phyloP scores from a whole-genome alignment of 1,284 basidiomycete species.

The Trametes pubescens region DNA sequence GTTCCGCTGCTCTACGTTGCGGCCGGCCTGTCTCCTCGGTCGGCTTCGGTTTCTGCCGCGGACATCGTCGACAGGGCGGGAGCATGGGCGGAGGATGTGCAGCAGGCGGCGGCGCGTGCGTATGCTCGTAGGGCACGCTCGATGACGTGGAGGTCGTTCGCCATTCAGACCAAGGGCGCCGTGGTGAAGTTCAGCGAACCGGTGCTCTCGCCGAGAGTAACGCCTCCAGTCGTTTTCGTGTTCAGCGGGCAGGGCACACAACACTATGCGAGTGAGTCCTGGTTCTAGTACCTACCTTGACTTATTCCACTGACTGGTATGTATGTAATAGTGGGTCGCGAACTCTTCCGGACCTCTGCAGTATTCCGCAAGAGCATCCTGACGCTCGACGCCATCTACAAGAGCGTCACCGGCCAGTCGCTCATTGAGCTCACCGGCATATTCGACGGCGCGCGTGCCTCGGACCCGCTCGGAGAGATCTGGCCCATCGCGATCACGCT shows the following conservation, averaged over 20 bases:
- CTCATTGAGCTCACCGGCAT: constrained; percentile 45
- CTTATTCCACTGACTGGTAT: not conserved
- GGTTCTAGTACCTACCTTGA: too few species aligned
- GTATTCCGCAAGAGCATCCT: constrained; percentile 48
- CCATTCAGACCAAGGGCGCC: constrained; percentile 14
- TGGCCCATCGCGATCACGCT: constrained; percentile 46
- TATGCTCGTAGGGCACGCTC: constrained; percentile 43
- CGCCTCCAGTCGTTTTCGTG: constrained; percentile 47
- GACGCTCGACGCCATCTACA: constrained; percentile 46
- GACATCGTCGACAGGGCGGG: not conserved
- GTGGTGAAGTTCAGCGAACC: constrained; percentile 36
- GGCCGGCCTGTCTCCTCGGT: not conserved
- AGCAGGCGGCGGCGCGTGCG: constrained; percentile 18
- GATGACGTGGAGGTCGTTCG: constrained; percentile 46
- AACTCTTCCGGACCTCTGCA: constrained; percentile 45
- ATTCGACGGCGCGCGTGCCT: constrained; percentile 34
- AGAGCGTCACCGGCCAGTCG: constrained; percentile 42
- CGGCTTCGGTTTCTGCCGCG: not conserved
- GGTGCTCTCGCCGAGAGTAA: constrained; percentile 36
- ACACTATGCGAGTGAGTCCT: constrained; percentile 46
- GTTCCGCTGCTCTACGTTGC: constrained; percentile 39
- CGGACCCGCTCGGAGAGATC: constrained; percentile 39
- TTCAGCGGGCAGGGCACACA: constrained; percentile 56
- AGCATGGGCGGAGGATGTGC: constrained; percentile 15
- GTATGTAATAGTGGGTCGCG: constrained; percentile 47